These are phyloP conservation scores for Xerophyta viscosa DNA, from an alignment of 106 monocot genomes.

Conservation along the genomic window DNA sequence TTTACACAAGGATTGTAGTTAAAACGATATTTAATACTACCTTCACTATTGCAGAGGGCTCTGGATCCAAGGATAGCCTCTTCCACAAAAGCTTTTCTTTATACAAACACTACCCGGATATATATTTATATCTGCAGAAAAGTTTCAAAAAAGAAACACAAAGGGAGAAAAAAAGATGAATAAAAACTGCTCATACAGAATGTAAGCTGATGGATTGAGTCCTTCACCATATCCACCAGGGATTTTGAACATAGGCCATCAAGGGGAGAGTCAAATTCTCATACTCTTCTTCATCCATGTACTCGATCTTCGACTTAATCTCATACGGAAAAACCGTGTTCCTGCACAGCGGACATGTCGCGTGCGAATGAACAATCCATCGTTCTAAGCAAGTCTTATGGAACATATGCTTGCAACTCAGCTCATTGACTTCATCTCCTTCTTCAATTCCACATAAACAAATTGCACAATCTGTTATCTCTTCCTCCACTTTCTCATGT, in stretches of 20 bases:
- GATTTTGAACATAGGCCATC: neutral
- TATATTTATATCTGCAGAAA: too few relatives aligned
- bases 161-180: too few relatives aligned
- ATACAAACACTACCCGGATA: too few relatives aligned
- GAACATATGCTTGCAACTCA: slow-evolving; percentile 33
- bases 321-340: slow-evolving; percentile 5
- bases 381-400: slow-evolving; percentile 29
- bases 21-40: too few relatives aligned
- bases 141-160: too few relatives aligned
- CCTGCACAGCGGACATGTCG: slow-evolving; percentile 33
- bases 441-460: slow-evolving; percentile 24
- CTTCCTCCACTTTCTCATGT: neutral
- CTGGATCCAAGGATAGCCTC: too few relatives aligned
- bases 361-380: slow-evolving; percentile 18
- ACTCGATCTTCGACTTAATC: neutral
- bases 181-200: too few relatives aligned
- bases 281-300: slow-evolving; percentile 7
- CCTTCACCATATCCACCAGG: slow-evolving; percentile 2
- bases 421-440: slow-evolving; percentile 23
- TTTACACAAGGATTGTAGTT: too few relatives aligned
- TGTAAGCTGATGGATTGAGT: too few relatives aligned
- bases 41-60: too few relatives aligned
- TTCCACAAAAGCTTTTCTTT: too few relatives aligned
- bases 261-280: neutral
- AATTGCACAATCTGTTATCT: slow-evolving; percentile 13